Evolutionary conservation across 148 eudicot species (phyloP).

Genomic region (Limonium bicolor): DNA sequence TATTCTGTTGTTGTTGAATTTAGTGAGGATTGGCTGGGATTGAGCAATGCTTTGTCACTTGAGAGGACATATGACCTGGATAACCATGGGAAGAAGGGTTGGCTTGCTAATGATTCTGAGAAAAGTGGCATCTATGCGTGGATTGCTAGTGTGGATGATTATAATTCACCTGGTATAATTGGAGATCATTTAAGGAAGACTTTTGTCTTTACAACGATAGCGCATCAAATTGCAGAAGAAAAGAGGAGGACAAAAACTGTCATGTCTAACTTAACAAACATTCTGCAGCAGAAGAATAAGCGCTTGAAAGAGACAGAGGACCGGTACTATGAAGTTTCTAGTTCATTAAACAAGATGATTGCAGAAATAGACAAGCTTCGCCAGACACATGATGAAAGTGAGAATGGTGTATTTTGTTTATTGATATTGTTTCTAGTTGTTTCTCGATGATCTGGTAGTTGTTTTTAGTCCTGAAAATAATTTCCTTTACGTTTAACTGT

Average conservation of each 20-base stretch:
- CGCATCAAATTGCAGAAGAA: slow-evolving; percentile 69
- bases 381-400: slow-evolving; percentile 77
- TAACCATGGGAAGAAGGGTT: slow-evolving; percentile 72
- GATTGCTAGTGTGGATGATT: slow-evolving; percentile 98
- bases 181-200: slow-evolving; percentile 79
- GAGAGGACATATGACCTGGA: slow-evolving; percentile 80
- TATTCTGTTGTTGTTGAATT: slow-evolving; percentile 90
- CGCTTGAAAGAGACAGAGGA: slow-evolving; percentile 41
- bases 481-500: no score
- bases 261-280: slow-evolving; percentile 45
- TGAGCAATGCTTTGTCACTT: slow-evolving; percentile 65
- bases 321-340: slow-evolving; percentile 38
- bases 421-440: no score
- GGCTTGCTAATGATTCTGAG: slow-evolving; percentile 34
- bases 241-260: slow-evolving; percentile 44
- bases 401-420: no score
- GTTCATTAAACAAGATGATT: slow-evolving; percentile 30
- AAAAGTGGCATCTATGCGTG: slow-evolving; percentile 68
- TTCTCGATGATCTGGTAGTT: no score
- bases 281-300: slow-evolving; percentile 54
- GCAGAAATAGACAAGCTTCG: slow-evolving; percentile 75
- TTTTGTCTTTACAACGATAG: slow-evolving; percentile 63
- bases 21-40: slow-evolving; percentile 73
- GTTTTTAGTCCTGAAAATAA: no score
- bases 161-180: slow-evolving; percentile 43